A percentile compares a stretch with the other conserved stretches of the same genome.
phyloP scores from a whole-genome alignment of 2,329 filamentous ascomycete genomes.

The Aphanoascus verrucosus region DNA sequence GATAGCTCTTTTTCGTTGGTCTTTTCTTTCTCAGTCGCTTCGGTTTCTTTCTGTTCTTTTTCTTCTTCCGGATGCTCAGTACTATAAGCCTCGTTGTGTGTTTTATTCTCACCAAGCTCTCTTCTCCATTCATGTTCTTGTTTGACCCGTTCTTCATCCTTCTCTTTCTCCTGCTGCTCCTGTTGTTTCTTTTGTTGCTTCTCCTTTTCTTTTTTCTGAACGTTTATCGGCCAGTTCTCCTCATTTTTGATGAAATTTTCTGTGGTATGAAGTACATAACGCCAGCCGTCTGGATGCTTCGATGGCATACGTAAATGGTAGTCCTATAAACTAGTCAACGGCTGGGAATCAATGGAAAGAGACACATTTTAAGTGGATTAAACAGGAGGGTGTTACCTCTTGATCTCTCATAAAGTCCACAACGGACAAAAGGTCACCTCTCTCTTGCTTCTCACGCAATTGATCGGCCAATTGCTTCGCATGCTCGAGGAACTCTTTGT shows the following conservation, averaged over 20 bases:
- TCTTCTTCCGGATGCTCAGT: conserved; percentile 13
- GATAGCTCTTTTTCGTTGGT: conserved; percentile 23
- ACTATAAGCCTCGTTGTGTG: conserved; percentile 31
- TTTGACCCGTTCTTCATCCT: conserved; percentile 18
- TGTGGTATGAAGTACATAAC: conserved; percentile 40
- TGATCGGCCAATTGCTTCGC: conserved; percentile 21
- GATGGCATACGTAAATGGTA: conserved; percentile 37
- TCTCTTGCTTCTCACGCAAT: conserved; percentile 20
- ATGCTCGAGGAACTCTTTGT: conserved; percentile 20
- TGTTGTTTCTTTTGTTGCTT: conserved; percentile 20
- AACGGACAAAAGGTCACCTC: conserved; percentile 21
- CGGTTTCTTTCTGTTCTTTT: conserved; percentile 6
- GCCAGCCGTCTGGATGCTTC: conserved; percentile 39
- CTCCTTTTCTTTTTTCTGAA: conserved; percentile 28
- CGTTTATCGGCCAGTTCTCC: conserved; percentile 42
- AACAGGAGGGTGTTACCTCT: conserved; percentile 15
- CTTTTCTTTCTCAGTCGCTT: conserved; percentile 19
- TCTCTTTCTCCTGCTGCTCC: conserved; percentile 18
- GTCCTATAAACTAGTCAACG: conserved; percentile 25
- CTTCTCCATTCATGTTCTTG: conserved; percentile 24
- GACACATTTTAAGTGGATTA: not conserved
- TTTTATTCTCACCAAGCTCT: conserved; percentile 24
- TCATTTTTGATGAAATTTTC: conserved; percentile 42
- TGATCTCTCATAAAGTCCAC: conserved; percentile 23
- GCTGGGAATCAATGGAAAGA: not conserved